Evolutionary conservation across 2,329 filamentous ascomycete genomes (phyloP), one percentile per base, ranked within the genome.

Genomic region (Talaromyces marneffei): DNA sequence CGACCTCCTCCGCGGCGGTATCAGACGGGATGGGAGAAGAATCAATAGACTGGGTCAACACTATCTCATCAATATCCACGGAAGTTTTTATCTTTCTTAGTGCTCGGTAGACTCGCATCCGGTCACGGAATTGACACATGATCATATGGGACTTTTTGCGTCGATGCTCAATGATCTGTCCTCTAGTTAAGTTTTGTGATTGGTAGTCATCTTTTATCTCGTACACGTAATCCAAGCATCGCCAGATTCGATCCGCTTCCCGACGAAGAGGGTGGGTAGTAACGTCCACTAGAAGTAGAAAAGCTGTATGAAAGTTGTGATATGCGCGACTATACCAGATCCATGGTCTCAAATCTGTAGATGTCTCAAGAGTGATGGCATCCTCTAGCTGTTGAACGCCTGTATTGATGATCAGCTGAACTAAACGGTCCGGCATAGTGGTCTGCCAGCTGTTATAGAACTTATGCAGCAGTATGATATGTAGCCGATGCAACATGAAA

Each of bases 211-310:
- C 87, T 76, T 62, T 57, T 12, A 61, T 54, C 56, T 85, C 82
- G 70, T 90, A 92, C 25, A 89, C 85, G 69, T 86, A 91, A 69
- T 92, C 87, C 27, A 91, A 77, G 67, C 86, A 88, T 35, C 78
- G 76, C 88, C 89, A 91, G 62, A 91, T 88, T 8, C 88, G 82
- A 25, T 83, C 80, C 1, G 85, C 84, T 63, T 88, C 81, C 56
- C 79, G 79, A 53, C 82, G 78, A 58, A 81, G 75, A 0, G 85
- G 83, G 42, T 81, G 79, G 52, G 82, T 81, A 69, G 85, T 88
- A 3, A 90, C 75, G 69, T 92, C 88, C 23, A 85, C 82, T 6
- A 90, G 79, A 23, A 92, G 77, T 1, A 92, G 78, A 33, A 92
- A 79, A 0, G 88, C 87, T 4, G 83, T 81, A 68, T 91, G 89